Percentiles rank a stretch among this genome's conserved stretches.
Evolutionary conservation across 1,139 yeast species (phyloP).

Genomic region (Debaryomyces coudertii): DNA sequence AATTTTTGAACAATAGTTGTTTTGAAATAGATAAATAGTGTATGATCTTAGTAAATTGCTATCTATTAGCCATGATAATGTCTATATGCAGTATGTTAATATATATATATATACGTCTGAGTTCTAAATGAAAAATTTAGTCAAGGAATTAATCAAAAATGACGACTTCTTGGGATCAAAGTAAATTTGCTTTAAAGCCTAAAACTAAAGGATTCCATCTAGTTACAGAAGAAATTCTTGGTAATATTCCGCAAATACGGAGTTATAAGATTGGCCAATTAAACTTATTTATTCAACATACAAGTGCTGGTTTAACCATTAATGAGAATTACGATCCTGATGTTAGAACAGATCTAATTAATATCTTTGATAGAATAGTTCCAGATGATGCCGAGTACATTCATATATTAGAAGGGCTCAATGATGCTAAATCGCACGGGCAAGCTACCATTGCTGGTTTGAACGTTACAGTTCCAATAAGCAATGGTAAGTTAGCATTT

Average conservation of each 20-base stretch:
- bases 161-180: conserved; percentile 53
- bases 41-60: conserved; percentile 14
- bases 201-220: conserved; percentile 71
- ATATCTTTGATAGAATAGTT: conserved; percentile 62
- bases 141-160: neutral
- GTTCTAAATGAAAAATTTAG: neutral
- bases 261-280: conserved; percentile 65
- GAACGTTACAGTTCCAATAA: conserved; percentile 65
- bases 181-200: conserved; percentile 57
- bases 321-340: conserved; percentile 84
- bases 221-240: conserved; percentile 64
- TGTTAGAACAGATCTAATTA: conserved; percentile 69
- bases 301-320: conserved; percentile 74
- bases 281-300: conserved; percentile 73
- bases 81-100: neutral
- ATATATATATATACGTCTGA: neutral
- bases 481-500: conserved; percentile 64
- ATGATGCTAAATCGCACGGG: conserved; percentile 84
- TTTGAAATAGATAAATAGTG: no score
- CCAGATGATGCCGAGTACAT: conserved; percentile 70
- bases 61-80: conserved; percentile 12
- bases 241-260: conserved; percentile 60
- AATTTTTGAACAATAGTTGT: no score
- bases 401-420: conserved; percentile 78
- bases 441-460: conserved; percentile 70